phyloP scores from a whole-genome alignment of 1,139 yeast genomes.

The Diutina scorzettiae region DNA sequence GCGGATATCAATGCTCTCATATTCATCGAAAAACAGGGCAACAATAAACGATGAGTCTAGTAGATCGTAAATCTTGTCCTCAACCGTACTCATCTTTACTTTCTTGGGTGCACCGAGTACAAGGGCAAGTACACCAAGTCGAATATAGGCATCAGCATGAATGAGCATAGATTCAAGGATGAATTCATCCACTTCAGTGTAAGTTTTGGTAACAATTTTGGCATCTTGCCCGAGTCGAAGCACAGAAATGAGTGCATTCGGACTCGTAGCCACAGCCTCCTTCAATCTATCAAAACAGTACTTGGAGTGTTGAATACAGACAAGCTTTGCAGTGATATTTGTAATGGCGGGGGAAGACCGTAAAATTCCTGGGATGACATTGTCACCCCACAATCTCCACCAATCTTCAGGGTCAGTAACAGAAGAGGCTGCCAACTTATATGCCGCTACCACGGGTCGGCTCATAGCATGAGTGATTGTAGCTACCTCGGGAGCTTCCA shows the following conservation, averaged over 20 bases:
- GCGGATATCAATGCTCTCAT: slow-evolving; percentile 1
- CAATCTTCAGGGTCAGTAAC: neutral
- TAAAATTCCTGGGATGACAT: neutral
- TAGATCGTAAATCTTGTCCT: neutral
- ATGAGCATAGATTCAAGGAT: neutral
- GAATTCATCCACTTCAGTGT: neutral
- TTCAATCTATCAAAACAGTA: neutral
- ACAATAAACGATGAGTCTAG: neutral
- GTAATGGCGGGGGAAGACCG: neutral
- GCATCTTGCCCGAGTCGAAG: neutral
- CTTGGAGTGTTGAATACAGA: neutral
- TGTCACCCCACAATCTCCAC: neutral
- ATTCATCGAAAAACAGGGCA: neutral
- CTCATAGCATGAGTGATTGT: neutral
- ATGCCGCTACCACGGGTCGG: neutral
- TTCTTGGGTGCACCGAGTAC: neutral
- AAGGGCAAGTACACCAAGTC: neutral
- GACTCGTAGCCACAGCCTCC: neutral
- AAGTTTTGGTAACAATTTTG: neutral
- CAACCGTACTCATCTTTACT: neutral
- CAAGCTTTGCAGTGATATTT: neutral
- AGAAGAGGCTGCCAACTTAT: neutral
- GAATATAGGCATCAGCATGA: neutral
- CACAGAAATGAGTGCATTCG: neutral
- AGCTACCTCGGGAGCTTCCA: neutral